Percentiles rank a stretch among this genome's conserved stretches.
Evolutionary conservation across 1,284 basidiomycete species (phyloP).

Genomic region (Moniliophthora roreri): DNA sequence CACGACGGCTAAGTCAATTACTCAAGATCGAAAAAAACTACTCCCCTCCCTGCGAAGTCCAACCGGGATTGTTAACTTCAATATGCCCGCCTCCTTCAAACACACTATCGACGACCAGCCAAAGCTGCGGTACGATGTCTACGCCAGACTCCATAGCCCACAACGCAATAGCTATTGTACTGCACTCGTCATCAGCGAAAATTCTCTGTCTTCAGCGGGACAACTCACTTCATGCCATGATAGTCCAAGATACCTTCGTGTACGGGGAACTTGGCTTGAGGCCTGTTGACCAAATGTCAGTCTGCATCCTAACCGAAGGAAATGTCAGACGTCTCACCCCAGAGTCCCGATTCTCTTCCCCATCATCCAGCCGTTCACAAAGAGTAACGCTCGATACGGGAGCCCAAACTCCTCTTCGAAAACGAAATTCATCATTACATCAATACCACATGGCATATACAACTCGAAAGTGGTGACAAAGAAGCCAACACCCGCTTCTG

Average conservation of each 20-base stretch:
- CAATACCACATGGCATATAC: slow-evolving; percentile 54
- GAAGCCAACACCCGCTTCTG: slow-evolving; percentile 69
- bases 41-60: too few relatives aligned
- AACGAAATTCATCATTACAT: slow-evolving; percentile 67
- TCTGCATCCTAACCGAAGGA: slow-evolving; percentile 2
- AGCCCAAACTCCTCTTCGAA: slow-evolving; percentile 53
- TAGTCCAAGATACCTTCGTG: slow-evolving; percentile 75
- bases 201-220: not conserved
- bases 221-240: slow-evolving; percentile 64
- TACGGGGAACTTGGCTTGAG: slow-evolving; percentile 76
- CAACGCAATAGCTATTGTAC: slow-evolving; percentile 68
- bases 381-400: slow-evolving; percentile 71
- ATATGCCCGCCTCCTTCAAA: slow-evolving; percentile 67
- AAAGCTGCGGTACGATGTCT: slow-evolving; percentile 46
- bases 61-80: slow-evolving; percentile 52
- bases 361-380: slow-evolving; percentile 88
- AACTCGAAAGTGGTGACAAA: slow-evolving; percentile 74
- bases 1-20: too few relatives aligned
- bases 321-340: slow-evolving; percentile 42
- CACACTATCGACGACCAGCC: slow-evolving; percentile 53
- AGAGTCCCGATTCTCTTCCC: slow-evolving; percentile 74
- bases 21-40: too few relatives aligned
- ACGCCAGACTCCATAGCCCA: slow-evolving; percentile 59
- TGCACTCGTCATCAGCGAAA: slow-evolving; percentile 24
- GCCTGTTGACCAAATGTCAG: slow-evolving; percentile 34